Evolutionary conservation across 2,329 filamentous ascomycete genomes (phyloP).

Genomic region (Trichoderma harzianum): DNA sequence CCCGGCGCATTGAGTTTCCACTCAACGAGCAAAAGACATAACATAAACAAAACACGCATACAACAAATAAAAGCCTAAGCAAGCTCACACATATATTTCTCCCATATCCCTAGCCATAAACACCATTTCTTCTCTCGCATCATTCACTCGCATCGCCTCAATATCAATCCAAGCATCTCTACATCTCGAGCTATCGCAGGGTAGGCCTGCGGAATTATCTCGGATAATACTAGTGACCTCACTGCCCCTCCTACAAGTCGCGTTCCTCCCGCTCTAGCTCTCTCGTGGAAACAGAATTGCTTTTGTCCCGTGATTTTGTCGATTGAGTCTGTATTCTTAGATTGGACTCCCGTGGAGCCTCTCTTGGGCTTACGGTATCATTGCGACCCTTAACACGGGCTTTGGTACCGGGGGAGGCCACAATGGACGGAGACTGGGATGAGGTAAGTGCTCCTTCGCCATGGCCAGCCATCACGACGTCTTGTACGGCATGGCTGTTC

Average conservation of each 20-base stretch:
- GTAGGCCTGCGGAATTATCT: slow-evolving; percentile 13
- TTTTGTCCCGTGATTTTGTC: not conserved
- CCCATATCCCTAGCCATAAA: not conserved
- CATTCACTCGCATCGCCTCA: not conserved
- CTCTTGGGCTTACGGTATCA: slow-evolving; percentile 8
- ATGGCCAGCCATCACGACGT: not conserved
- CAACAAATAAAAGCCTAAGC: not conserved
- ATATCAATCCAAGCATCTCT: not conserved
- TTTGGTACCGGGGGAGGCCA: slow-evolving; percentile 38
- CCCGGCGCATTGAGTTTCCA: not conserved
- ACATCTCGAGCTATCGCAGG: not conserved
- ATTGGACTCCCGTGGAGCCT: slow-evolving; percentile 18
- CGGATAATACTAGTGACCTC: slow-evolving; percentile 18
- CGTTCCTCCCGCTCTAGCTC: slow-evolving; percentile 8
- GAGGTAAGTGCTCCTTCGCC: slow-evolving; percentile 46
- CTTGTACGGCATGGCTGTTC: not conserved
- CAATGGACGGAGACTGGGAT: slow-evolving; percentile 67
- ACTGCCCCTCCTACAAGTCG: slow-evolving; percentile 18
- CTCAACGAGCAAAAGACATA: not conserved
- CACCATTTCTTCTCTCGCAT: not conserved
- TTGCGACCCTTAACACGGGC: slow-evolving; percentile 21
- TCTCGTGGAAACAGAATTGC: not conserved
- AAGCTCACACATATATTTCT: not conserved
- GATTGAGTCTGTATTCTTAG: slow-evolving; percentile 1
- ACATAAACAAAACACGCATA: not conserved